phyloP scores from a whole-genome alignment of 148 eudicot genomes.

The Persicaria maculosa region DNA sequence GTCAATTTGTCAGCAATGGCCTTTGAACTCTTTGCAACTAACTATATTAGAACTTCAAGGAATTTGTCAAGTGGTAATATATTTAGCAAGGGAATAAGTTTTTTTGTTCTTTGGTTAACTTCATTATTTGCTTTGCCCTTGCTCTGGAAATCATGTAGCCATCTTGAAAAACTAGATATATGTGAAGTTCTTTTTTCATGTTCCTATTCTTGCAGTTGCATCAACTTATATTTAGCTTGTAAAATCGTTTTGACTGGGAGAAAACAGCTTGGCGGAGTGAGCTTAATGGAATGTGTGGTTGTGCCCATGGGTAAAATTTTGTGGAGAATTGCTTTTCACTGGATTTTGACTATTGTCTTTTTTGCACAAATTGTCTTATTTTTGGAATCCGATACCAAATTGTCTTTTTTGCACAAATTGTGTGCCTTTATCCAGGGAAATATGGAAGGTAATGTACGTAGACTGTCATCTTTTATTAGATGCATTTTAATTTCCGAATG shows the following conservation, averaged over 20 bases:
- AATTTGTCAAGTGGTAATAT: neutral
- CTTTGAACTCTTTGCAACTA: neutral
- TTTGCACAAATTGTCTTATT: neutral
- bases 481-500: too few relatives aligned
- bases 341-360: neutral
- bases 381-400: neutral
- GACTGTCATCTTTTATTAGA: too few relatives aligned
- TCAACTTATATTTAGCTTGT: neutral
- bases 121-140: neutral
- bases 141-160: neutral
- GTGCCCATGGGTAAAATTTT: neutral
- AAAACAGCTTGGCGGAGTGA: neutral
- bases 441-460: neutral
- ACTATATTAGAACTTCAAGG: neutral
- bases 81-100: neutral
- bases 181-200: neutral
- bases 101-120: neutral
- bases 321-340: neutral
- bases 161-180: neutral
- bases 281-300: neutral
- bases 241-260: neutral
- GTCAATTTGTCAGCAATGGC: neutral
- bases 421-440: neutral
- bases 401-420: neutral
- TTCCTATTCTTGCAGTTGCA: neutral